Percentiles rank a stretch among this genome's conserved stretches.
phyloP scores from a whole-genome alignment of 2,329 filamentous ascomycete species.

The Fusarium mexicanum region DNA sequence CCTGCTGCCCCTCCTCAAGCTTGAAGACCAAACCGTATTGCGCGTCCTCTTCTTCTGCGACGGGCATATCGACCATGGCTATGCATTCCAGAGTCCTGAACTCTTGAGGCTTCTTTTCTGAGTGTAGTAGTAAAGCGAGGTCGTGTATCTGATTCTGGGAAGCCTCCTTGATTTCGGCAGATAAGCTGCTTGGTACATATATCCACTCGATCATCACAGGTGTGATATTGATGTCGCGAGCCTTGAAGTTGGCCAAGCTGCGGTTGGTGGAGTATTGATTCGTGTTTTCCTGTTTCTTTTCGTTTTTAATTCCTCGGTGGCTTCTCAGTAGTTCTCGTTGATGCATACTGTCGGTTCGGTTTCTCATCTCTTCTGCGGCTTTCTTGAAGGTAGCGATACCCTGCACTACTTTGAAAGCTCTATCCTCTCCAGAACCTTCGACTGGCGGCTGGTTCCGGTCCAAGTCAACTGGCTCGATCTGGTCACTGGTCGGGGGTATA shows the following conservation, averaged over 20 bases:
- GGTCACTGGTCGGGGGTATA: neutral
- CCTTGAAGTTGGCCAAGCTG: neutral
- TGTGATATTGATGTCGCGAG: neutral
- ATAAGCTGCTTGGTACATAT: neutral
- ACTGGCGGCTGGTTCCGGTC: fast-evolving
- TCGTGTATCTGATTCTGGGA: neutral
- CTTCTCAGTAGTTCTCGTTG: neutral
- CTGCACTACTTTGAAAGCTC: neutral
- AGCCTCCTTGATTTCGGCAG: neutral
- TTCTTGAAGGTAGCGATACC: neutral
- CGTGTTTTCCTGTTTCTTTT: neutral
- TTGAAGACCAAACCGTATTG: neutral
- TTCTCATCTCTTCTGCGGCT: neutral
- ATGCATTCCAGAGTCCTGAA: neutral
- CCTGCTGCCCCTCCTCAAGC: neutral
- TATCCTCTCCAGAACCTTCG: neutral
- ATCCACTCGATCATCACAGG: neutral
- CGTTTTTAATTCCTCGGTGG: neutral
- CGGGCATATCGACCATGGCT: neutral
- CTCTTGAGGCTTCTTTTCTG: neutral
- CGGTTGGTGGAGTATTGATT: neutral
- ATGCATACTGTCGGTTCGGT: neutral
- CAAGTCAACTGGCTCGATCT: neutral
- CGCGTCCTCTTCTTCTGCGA: neutral
- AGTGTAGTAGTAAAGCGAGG: neutral